A percentile compares a stretch with the other conserved stretches of the same genome.
Conservation (phyloP, 2,329 filamentous ascomycete genomes). For the Coniochaeta hoffmannii region DNA sequence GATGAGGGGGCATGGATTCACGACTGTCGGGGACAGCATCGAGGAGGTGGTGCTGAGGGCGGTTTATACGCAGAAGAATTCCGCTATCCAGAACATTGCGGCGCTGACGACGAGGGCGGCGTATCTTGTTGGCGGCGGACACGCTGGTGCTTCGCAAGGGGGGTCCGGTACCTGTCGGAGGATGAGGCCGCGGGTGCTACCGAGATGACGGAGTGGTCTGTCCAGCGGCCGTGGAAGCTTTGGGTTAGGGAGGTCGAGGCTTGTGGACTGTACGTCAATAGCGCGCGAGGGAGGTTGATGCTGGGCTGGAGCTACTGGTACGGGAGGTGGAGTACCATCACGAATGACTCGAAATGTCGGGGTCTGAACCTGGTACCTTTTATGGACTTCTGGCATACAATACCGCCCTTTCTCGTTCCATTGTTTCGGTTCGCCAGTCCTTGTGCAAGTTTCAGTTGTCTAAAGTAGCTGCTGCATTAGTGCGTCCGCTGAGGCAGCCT, state of each 20-base stretch:
- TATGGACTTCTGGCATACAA: too few species aligned
- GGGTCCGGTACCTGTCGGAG: conserved; percentile 9
- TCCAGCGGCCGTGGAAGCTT: conserved; percentile 15
- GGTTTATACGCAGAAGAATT: conserved; percentile 36
- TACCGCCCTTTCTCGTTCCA: too few species aligned
- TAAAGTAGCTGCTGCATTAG: too few species aligned
- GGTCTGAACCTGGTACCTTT: too few species aligned
- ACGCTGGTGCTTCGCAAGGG: neutral
- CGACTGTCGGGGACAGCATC: conserved; percentile 26
- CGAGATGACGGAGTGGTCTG: conserved; percentile 9
- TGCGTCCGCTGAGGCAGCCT: too few species aligned
- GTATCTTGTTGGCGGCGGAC: neutral
- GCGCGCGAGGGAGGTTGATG: neutral
- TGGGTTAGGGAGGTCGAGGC: conserved; percentile 18
- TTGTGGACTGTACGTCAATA: conserved; percentile 20
- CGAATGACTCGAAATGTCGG: too few species aligned
- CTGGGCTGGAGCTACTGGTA: too few species aligned
- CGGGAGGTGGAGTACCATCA: too few species aligned
- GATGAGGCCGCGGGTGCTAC: conserved; percentile 12
- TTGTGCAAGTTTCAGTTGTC: too few species aligned
- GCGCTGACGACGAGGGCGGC: conserved; percentile 21
- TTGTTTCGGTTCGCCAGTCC: too few species aligned
- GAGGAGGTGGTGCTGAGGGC: conserved; percentile 31
- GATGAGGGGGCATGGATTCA: conserved; percentile 38
- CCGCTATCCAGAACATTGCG: conserved; percentile 29